phyloP scores from a whole-genome alignment of 1,284 basidiomycete species.

The Agaricales sp. region DNA sequence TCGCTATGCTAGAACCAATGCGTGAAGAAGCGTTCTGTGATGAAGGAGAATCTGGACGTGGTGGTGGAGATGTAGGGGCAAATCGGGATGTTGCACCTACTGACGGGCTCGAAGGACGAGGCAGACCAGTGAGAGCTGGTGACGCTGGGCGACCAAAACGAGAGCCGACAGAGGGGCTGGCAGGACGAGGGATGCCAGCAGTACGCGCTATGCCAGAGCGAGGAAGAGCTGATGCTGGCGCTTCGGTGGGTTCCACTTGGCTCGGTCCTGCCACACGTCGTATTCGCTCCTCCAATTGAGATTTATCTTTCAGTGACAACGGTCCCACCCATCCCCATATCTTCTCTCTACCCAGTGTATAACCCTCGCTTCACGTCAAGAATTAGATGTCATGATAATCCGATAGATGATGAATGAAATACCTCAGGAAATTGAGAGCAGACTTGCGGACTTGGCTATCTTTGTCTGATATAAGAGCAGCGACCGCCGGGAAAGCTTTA shows the following conservation, averaged over 20 bases:
- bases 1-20: background rate
- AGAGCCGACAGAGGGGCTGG: conserved; percentile 47
- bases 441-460: conserved; percentile 82
- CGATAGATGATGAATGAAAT: conserved; percentile 10
- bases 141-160: conserved; percentile 53
- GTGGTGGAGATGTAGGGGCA: conserved; percentile 23
- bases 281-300: conserved; percentile 83
- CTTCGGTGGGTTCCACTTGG: conserved; percentile 36
- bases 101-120: conserved; percentile 41
- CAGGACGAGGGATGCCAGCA: conserved; percentile 43
- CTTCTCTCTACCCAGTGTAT: conserved; percentile 76
- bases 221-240: conserved; percentile 23
- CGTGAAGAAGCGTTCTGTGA: conserved; percentile 27
- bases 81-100: conserved; percentile 12
- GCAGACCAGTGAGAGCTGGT: conserved; percentile 31
- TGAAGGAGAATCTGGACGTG: conserved; percentile 23
- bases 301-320: conserved; percentile 79
- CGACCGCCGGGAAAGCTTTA: conserved; percentile 75
- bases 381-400: conserved; percentile 8
- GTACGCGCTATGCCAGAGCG: conserved; percentile 37
- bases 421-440: conserved; percentile 70
- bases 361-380: conserved; percentile 53
- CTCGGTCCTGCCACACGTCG: conserved; percentile 69
- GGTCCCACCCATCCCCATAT: conserved; percentile 75
- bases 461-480: conserved; percentile 79